phyloP scores from a whole-genome alignment of 2,329 filamentous ascomycete genomes.

The Arthrobotrys sinensis region DNA sequence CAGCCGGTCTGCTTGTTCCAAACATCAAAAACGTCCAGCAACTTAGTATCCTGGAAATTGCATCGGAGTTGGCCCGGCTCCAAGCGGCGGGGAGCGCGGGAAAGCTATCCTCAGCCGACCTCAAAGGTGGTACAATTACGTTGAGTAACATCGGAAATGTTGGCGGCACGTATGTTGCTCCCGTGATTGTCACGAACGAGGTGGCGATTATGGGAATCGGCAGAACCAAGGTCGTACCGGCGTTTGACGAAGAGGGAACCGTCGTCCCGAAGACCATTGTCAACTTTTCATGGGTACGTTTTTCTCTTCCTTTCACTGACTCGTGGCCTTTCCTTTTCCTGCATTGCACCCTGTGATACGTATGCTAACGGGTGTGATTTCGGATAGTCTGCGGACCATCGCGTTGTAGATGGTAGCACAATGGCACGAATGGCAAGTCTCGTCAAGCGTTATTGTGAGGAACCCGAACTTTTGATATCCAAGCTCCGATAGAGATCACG shows the following conservation, averaged over 20 bases:
- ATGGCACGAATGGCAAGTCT: slow-evolving; percentile 91
- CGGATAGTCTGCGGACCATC: slow-evolving; percentile 72
- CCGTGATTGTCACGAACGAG: slow-evolving; percentile 90
- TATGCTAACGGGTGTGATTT: slow-evolving; percentile 28
- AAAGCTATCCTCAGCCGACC: slow-evolving; percentile 80
- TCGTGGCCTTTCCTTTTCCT: not conserved
- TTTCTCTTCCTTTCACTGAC: slow-evolving; percentile 69
- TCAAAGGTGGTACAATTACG: slow-evolving; percentile 91
- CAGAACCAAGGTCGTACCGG: slow-evolving; percentile 82
- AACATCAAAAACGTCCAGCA: slow-evolving; percentile 87
- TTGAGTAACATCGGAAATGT: slow-evolving; percentile 97
- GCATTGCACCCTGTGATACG: slow-evolving; percentile 1
- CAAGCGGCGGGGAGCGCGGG: slow-evolving; percentile 81
- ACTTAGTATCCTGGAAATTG: slow-evolving; percentile 83
- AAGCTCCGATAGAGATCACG: slow-evolving; percentile 76
- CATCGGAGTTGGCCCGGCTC: slow-evolving; percentile 81
- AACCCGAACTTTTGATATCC: slow-evolving; percentile 88
- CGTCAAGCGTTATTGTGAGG: slow-evolving; percentile 83
- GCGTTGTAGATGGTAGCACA: slow-evolving; percentile 93
- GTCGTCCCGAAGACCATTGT: slow-evolving; percentile 84
- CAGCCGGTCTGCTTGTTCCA: slow-evolving; percentile 87
- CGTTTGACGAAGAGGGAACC: slow-evolving; percentile 74
- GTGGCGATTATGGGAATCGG: slow-evolving; percentile 94
- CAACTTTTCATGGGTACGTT: slow-evolving; percentile 84
- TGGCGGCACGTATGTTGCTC: slow-evolving; percentile 90